Evolutionary conservation across 2,329 filamentous ascomycete genomes (phyloP).

Genomic region (Pyrenophora teres): DNA sequence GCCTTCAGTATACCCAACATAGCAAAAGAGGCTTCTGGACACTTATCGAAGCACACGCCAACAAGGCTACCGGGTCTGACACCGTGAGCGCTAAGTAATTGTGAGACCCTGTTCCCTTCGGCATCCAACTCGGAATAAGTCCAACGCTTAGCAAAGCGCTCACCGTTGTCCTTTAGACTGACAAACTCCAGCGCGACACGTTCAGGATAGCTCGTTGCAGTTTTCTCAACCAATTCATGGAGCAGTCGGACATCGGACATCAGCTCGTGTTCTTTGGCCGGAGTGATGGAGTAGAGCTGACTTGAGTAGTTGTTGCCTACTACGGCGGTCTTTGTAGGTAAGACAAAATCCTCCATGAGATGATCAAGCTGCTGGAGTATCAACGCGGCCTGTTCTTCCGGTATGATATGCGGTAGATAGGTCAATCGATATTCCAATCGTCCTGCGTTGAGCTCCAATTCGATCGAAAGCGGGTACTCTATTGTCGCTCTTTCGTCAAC

Average conservation of each 20-base stretch:
- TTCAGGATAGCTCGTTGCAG: slow-evolving; percentile 61
- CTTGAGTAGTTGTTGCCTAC: slow-evolving; percentile 45
- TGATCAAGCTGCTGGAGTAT: slow-evolving; percentile 75
- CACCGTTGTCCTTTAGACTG: slow-evolving; percentile 56
- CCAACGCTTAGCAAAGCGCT: slow-evolving; percentile 63
- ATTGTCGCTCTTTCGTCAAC: slow-evolving; percentile 69
- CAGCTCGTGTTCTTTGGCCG: slow-evolving; percentile 64
- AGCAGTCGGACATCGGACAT: slow-evolving; percentile 64
- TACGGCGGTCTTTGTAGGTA: slow-evolving; percentile 50
- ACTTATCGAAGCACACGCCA: slow-evolving; percentile 82
- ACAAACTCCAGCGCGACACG: slow-evolving; percentile 78
- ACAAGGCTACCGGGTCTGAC: slow-evolving; percentile 65
- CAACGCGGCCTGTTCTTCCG: slow-evolving; percentile 67
- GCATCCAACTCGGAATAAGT: slow-evolving; percentile 73
- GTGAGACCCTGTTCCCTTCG: slow-evolving; percentile 73
- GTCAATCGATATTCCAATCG: slow-evolving; percentile 68
- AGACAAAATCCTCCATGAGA: slow-evolving; percentile 64
- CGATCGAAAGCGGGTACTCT: slow-evolving; percentile 81
- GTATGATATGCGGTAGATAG: slow-evolving; percentile 67
- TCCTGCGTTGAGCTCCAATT: slow-evolving; percentile 66
- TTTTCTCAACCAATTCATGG: slow-evolving; percentile 77
- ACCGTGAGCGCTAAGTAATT: slow-evolving; percentile 61
- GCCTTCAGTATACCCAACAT: slow-evolving; percentile 83
- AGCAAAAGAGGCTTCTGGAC: slow-evolving; percentile 79
- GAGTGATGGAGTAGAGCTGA: slow-evolving; percentile 66